These are phyloP conservation scores for Cryptococcus depauperatus DNA, from an alignment of 1,284 basidiomycete genomes.

Conservation along the genomic window DNA sequence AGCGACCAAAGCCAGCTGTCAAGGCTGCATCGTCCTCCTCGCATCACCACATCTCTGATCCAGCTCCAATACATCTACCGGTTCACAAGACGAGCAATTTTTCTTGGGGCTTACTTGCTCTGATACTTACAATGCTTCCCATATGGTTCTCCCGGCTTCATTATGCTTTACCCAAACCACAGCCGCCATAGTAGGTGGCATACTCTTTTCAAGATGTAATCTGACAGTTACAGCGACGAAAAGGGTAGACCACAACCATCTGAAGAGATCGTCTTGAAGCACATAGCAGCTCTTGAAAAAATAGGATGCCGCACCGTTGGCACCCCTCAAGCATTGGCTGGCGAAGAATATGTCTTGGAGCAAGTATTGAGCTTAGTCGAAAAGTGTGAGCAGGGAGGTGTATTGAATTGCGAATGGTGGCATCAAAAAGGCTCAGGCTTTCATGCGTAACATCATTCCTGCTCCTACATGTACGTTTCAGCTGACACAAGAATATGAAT, in stretches of 20 bases:
- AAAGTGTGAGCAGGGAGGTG: constrained; percentile 55
- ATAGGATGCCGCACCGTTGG: constrained; percentile 91
- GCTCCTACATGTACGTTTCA: not conserved
- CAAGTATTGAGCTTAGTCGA: constrained; percentile 56
- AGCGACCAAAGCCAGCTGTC: no score
- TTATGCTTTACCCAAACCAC: constrained; percentile 10
- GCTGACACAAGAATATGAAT: not conserved
- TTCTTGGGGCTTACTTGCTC: constrained; percentile 9
- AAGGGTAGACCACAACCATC: constrained; percentile 29
- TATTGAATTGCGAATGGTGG: constrained; percentile 79
- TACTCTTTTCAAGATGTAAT: not conserved
- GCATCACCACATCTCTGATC: not conserved
- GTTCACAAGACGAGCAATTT: constrained; percentile 1
- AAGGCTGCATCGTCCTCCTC: not conserved
- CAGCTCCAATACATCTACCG: constrained; percentile 1
- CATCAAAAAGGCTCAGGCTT: constrained; percentile 74
- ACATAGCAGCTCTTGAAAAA: constrained; percentile 51
- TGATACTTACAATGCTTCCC: constrained; percentile 10
- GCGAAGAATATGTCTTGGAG: constrained; percentile 72
- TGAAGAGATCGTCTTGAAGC: constrained; percentile 34
- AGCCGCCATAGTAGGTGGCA: constrained; percentile 9
- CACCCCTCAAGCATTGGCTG: constrained; percentile 75
- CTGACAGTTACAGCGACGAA: constrained; percentile 22
- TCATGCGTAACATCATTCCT: constrained; percentile 68
- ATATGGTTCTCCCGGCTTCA: constrained; percentile 11